Conservation (phyloP, 2,329 filamentous ascomycete genomes). For the Fusarium newnesense region DNA sequence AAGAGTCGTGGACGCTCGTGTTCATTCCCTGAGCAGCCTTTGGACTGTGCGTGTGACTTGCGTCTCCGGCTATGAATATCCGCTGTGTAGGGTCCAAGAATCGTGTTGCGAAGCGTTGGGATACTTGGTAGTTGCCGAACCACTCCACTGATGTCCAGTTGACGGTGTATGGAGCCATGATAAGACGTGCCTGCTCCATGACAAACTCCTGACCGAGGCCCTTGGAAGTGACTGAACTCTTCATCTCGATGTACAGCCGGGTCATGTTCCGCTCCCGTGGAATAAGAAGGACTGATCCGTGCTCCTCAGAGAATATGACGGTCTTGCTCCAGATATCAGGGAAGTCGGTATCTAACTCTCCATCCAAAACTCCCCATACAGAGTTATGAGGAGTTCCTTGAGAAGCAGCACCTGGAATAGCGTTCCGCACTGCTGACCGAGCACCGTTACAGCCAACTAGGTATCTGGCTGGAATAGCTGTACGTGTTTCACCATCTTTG, state of each 20-base stretch:
- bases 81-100: conserved; percentile 70
- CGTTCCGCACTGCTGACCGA: conserved; percentile 74
- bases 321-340: conserved; percentile 81
- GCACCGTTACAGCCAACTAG: conserved; percentile 68
- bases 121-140: conserved; percentile 78
- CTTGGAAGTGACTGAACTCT: conserved; percentile 54
- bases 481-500: neutral
- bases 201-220: conserved; percentile 71
- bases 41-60: conserved; percentile 77
- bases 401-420: conserved; percentile 66
- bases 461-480: conserved; percentile 19
- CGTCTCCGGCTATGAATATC: conserved; percentile 74
- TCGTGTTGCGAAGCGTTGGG: conserved; percentile 74
- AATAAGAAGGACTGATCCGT: conserved; percentile 76
- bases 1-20: conserved; percentile 67
- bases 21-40: conserved; percentile 79
- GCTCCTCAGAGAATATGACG: conserved; percentile 72
- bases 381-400: conserved; percentile 64
- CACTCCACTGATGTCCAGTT: conserved; percentile 71
- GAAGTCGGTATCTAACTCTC: conserved; percentile 76
- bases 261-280: conserved; percentile 80
- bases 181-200: conserved; percentile 71
- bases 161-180: conserved; percentile 66
- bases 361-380: conserved; percentile 78
- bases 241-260: conserved; percentile 68